Base-by-base conservation (phyloP, 2,329 filamentous ascomycete genomes). In the Scedosporium apiospermum region DNA sequence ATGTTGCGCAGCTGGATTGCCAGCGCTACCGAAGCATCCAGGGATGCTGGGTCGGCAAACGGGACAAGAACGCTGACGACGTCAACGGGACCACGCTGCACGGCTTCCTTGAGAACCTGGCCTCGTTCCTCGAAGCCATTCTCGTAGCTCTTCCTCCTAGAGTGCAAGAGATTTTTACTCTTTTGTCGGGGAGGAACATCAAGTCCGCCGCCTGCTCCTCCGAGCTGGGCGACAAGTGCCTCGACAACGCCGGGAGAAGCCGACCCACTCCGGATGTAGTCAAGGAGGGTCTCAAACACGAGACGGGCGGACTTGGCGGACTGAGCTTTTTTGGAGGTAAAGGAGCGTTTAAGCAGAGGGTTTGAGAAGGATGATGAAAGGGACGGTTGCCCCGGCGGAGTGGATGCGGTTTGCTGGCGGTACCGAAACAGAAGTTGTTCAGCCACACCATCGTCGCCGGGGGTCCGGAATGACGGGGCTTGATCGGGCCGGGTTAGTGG, bases 231-330 rank as follows among this genome's bases (percentile, higher is more conserved):
- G 34, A 85, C 77, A 26, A 86, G 74, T 0, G 80, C 80, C 67
- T 85, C 80, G n/a, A 81, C 82, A 4, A 85, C 78, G 7, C 79
- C 82, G 0, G 82, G 77, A 0, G 80, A 77, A 12, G 82, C 82
- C 16, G 71, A 23, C 9, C 46, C 72, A 57, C 77, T 80, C 42
- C 74, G 71, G 63, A 85, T 75, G 67, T 82, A 81, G 51, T 73
- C 72, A 57, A 78, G 73, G 61, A 86, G 73, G 14, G 78, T 78
- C 58, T 80, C 78, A 59, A 84, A 79, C 21, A 85, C 76, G 65
- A 85, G 26, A 30, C 49, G 51, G 10, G 60, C 60, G 4, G 59
- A 53, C 78, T 53, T 75, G 77, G 10, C 80, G 75, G 30, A 84
- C 80, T 77, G 79, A 83, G 51, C 74, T 69, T 68, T 83, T 83